A percentile compares a stretch with the other conserved stretches of the same genome.
These are phyloP conservation scores for Lodderomyces margitis DNA, from an alignment of 1,139 yeast species.

Conservation along the genomic window DNA sequence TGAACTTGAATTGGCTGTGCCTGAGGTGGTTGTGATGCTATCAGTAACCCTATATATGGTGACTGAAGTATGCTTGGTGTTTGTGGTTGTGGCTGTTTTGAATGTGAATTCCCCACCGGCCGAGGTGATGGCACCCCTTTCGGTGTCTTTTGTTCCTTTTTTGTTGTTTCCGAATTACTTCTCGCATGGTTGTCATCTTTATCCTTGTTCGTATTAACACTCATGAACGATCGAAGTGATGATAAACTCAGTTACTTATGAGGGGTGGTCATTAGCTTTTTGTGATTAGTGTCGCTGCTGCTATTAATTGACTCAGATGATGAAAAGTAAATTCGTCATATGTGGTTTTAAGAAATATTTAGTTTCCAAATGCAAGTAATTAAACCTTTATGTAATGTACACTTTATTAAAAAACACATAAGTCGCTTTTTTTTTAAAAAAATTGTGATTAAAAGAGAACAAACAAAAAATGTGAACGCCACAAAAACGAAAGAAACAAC, in stretches of 20 bases:
- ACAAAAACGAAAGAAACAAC: not conserved
- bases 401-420: no score
- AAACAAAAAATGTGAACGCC: not conserved
- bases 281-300: not conserved
- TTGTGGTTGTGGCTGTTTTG: conserved; percentile 1
- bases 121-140: conserved; percentile 6
- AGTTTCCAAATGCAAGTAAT: no score
- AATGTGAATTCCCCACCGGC: conserved; percentile 2
- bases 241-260: not conserved
- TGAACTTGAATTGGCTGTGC: not conserved
- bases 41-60: conserved; percentile 7
- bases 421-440: no score
- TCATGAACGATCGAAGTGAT: conserved; percentile 9
- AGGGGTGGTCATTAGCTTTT: not conserved
- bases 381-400: no score
- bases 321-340: not conserved
- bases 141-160: conserved; percentile 5
- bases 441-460: no score
- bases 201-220: conserved; percentile 17
- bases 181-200: conserved; percentile 7
- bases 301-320: not conserved
- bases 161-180: conserved; percentile 2
- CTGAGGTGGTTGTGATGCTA: conserved; percentile 1
- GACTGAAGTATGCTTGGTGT: conserved; percentile 5
- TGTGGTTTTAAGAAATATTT: no score